Evolutionary conservation across 1,139 yeast species (phyloP), one percentile per base, ranked within the genome.

Genomic region (Debaryomyces nepalensis): DNA sequence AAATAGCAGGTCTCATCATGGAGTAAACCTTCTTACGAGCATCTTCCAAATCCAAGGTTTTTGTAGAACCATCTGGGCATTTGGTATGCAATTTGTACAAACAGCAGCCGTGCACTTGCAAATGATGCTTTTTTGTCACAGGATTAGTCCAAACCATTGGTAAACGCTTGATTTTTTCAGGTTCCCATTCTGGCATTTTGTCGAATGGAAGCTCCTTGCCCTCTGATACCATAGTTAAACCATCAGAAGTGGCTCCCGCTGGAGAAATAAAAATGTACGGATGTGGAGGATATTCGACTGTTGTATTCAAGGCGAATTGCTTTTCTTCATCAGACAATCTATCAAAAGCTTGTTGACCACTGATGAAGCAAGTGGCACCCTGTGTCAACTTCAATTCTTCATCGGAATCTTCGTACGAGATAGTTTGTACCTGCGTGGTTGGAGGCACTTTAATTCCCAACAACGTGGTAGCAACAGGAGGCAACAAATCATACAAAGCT

Each of bases 111-210:
- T 88, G 96, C 9, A 86, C 84, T 64, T 88, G 96, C 49, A 88
- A 73, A 57, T 87, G 95, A 45, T 82, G 93, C 52, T 84, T 77
- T 36, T 83, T 84, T 29, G 96, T 87, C 26, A 84, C 84, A n/a
- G 96, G 95, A 60, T 88, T 88, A 8, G 95, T 87, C 96, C 96
- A 88, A 8, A 87, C 95, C 74, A 88, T 72, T 19, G 96, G 96
- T 50, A 88, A 75, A 49, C 68, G 77, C 66, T 87, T 87, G 48
- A 88, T 70, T 63, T 87, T 87, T 37, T 80, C 68, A 44, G 77
- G 82, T 58, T 87, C 95, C 96, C 95, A 88, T 41, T 74, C 77
- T 11, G 96, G 96, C 43, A 88, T 74, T 49, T 85, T 72, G 49
- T 82, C 83, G 20, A 87, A 63, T 1, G 81, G 65, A 44, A 73